Base-by-base conservation (phyloP, 2,329 filamentous ascomycete genomes). In the Lecanicillium sp. region DNA sequence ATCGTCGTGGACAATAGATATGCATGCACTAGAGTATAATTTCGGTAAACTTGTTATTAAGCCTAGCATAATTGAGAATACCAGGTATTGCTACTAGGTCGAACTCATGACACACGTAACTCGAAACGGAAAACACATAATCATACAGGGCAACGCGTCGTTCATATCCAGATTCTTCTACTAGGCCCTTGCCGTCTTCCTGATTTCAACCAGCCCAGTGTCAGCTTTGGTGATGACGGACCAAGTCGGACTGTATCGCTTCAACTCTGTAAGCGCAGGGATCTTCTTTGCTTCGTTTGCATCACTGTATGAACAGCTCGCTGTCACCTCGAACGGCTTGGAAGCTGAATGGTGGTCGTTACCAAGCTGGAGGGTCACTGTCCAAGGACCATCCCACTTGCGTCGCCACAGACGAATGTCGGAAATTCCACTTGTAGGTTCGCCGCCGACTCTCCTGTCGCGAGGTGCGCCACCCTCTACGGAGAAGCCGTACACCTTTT, bases 291-390 rank as follows among this genome's bases (percentile, higher is more conserved):
- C 59, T 27, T 66, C 63, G 52, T 95, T 95, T 32, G 76, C 80
- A 63, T 98, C 92, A 51, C 83, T 87, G 88, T 89, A 96, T 22
- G 85, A 67, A 60, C 92, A 96, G 13, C 81, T 71, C 2, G 89
- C 78, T 25, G 65, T 71, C 2, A 88, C 85, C 46, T 69, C 71
- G 25, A 87, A 55, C 5, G 43, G 34, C 12, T 50, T 46, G 4
- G 42, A 35, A 4, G 42, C 36, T n/a, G 36, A 34, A 6, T 37
- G 31, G 5, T 42, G 33, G 3, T 49, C 48, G 13, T 48, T 19
- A 13, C 25, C 48, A 9, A 59, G 32, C 9, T 55, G 35, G 1
- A 63, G 39, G 8, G 53, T 57, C 14, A 94, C 80, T 13, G 72
- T 71, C 85, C 89, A 95, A 3, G 73, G 72, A 19, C 77, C 76